These are phyloP conservation scores for Hsuehochloa calcarea DNA, from an alignment of 176 grass and related monocot genomes.

Conservation along the genomic window DNA sequence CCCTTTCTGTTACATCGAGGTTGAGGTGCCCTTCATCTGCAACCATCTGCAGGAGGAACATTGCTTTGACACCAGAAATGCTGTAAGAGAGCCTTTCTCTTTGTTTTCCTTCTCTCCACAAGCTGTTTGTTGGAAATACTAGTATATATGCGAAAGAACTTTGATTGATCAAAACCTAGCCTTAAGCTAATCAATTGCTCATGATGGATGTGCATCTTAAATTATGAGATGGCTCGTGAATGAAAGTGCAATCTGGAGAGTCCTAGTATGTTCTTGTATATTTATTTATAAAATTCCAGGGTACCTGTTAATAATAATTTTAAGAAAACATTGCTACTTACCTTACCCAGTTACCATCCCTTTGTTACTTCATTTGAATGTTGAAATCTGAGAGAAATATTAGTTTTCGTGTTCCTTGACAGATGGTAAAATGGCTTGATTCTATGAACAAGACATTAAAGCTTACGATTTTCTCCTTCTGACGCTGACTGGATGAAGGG, in stretches of 20 bases:
- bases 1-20: constrained; percentile 83
- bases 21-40: constrained; percentile 71
- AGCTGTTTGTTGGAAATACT: background rate
- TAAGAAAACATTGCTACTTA: background rate
- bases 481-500: background rate
- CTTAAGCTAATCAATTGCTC: background rate
- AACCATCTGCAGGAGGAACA: constrained; percentile 89
- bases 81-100: constrained; percentile 34
- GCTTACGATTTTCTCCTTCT: background rate
- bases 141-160: background rate
- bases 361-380: background rate
- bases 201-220: constrained; percentile 15
- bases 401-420: background rate
- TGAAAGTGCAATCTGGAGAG: background rate
- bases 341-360: background rate
- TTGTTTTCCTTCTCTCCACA: background rate
- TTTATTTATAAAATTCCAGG: background rate
- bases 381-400: background rate
- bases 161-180: constrained; percentile 2
- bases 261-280: background rate
- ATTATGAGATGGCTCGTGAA: background rate
- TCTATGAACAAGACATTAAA: too few relatives aligned
- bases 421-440: background rate
- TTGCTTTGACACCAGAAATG: constrained; percentile 81
- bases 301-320: background rate